Evolutionary conservation across 371 early-diverging fungal species (phyloP).

Genomic region (Blakeslea trispora): DNA sequence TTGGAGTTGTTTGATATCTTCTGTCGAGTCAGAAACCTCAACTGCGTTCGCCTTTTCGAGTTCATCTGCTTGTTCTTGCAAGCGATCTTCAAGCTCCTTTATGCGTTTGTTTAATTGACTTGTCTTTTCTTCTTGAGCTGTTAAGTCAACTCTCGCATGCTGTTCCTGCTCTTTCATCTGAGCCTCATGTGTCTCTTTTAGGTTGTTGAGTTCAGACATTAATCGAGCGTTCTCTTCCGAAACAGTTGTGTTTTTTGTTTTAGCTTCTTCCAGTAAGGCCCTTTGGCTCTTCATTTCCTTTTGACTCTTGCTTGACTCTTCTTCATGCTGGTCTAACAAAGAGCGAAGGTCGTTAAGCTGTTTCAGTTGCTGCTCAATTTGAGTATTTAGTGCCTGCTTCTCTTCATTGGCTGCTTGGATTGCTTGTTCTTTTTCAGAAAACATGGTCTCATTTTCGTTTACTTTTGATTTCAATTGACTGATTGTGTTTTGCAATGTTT

Average conservation of each 20-base stretch:
- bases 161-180: neutral
- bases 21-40: too few relatives aligned
- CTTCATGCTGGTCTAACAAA: too few relatives aligned
- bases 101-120: constrained; percentile 8
- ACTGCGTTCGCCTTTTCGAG: constrained; percentile 4
- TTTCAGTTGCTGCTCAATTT: neutral
- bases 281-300: constrained; percentile 1
- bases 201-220: neutral
- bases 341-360: neutral
- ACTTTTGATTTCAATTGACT: constrained; percentile 5
- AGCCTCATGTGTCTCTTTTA: constrained; percentile 1
- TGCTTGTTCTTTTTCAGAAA: neutral
- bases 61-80: constrained; percentile 4
- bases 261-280: neutral
- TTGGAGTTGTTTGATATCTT: neutral
- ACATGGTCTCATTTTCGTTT: neutral
- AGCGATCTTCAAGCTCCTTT: constrained; percentile 8
- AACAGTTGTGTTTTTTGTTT: neutral
- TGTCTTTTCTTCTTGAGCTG: neutral
- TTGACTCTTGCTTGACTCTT: neutral
- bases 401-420: neutral
- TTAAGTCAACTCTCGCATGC: too few relatives aligned
- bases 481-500: constrained; percentile 5
- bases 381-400: neutral
- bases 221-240: neutral